These are phyloP conservation scores for Thozetella sp. DNA, from an alignment of 495 filamentous ascomycete genomes.

Conservation along the genomic window DNA sequence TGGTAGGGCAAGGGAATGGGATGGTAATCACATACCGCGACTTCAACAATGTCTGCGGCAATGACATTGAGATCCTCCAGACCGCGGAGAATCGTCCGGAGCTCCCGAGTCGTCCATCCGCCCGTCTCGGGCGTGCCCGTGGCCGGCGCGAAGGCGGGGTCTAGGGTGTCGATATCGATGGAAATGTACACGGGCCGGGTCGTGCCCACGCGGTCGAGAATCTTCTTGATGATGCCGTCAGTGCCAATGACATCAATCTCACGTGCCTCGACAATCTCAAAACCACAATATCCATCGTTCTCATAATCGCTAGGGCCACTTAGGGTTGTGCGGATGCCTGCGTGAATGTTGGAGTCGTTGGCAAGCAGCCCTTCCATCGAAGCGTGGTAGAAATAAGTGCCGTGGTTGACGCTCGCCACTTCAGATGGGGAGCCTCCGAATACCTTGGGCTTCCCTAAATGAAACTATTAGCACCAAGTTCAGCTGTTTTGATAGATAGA, in stretches of 20 bases:
- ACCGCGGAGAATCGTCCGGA: slow-evolving; percentile 72
- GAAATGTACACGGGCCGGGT: slow-evolving; percentile 70
- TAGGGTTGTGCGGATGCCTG: slow-evolving; percentile 75
- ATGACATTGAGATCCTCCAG: slow-evolving; percentile 72
- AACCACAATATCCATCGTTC: slow-evolving; percentile 69
- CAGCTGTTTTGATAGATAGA: slow-evolving; percentile 59
- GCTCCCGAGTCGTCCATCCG: slow-evolving; percentile 75
- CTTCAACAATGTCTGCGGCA: slow-evolving; percentile 83
- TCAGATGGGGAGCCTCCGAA: slow-evolving; percentile 59
- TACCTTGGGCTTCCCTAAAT: slow-evolving; percentile 65
- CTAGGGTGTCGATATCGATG: slow-evolving; percentile 78
- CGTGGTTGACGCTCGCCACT: slow-evolving; percentile 77
- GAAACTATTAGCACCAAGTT: slow-evolving; percentile 15
- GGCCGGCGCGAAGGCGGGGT: slow-evolving; percentile 71
- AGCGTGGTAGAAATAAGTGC: slow-evolving; percentile 85
- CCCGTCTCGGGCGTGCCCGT: slow-evolving; percentile 78
- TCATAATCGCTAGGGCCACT: slow-evolving; percentile 74
- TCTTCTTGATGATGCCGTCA: slow-evolving; percentile 64
- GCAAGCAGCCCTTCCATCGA: slow-evolving; percentile 73
- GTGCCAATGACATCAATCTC: slow-evolving; percentile 71
- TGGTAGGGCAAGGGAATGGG: neutral
- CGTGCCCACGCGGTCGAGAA: slow-evolving; percentile 63
- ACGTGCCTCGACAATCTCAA: slow-evolving; percentile 69
- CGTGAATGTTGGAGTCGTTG: slow-evolving; percentile 73
- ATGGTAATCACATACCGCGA: slow-evolving; percentile 44